phyloP scores from a whole-genome alignment of 768 basidiomycete genomes.

The Suillus fuscotomentosus region DNA sequence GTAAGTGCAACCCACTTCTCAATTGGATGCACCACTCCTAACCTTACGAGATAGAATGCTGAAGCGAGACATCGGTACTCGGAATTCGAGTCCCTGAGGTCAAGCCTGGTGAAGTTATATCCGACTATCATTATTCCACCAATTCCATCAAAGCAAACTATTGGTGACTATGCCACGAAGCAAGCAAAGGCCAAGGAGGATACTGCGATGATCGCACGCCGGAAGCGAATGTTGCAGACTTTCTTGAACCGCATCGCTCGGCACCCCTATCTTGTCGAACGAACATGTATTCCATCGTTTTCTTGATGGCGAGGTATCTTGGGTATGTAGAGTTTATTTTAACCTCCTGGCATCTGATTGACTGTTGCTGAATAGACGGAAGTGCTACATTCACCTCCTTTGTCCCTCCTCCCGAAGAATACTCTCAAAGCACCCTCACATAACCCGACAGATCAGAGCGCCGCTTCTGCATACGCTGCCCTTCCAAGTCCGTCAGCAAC shows the following conservation, averaged over 20 bases:
- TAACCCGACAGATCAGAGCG: conserved; percentile 81
- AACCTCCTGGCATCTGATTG: conserved; percentile 1
- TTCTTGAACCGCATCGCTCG: conserved; percentile 88
- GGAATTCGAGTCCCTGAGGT: conserved; percentile 92
- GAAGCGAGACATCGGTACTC: conserved; percentile 92
- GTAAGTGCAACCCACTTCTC: conserved; percentile 41
- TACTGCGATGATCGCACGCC: conserved; percentile 81
- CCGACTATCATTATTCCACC: conserved; percentile 97
- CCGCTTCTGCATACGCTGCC: conserved; percentile 72
- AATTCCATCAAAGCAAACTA: conserved; percentile 94
- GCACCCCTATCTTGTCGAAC: conserved; percentile 94
- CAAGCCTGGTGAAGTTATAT: conserved; percentile 81
- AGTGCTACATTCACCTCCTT: conserved; percentile 88
- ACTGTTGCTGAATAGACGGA: conserved; percentile 58
- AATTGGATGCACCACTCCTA: conserved; percentile 7
- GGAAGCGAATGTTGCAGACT: conserved; percentile 93
- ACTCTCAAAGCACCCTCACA: conserved; percentile 93
- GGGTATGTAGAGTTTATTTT: conserved; percentile 53
- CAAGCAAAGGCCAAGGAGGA: conserved; percentile 97
- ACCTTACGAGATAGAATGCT: conserved; percentile 51
- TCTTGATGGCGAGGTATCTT: conserved; percentile 92
- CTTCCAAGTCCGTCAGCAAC: conserved; percentile 89
- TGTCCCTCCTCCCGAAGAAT: conserved; percentile 92
- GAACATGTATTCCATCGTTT: conserved; percentile 97
- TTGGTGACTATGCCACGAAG: conserved; percentile 96